These are phyloP conservation scores for Domatiomyces catenatus DNA, from an alignment of 2,329 filamentous ascomycete genomes.

Conservation along the genomic window DNA sequence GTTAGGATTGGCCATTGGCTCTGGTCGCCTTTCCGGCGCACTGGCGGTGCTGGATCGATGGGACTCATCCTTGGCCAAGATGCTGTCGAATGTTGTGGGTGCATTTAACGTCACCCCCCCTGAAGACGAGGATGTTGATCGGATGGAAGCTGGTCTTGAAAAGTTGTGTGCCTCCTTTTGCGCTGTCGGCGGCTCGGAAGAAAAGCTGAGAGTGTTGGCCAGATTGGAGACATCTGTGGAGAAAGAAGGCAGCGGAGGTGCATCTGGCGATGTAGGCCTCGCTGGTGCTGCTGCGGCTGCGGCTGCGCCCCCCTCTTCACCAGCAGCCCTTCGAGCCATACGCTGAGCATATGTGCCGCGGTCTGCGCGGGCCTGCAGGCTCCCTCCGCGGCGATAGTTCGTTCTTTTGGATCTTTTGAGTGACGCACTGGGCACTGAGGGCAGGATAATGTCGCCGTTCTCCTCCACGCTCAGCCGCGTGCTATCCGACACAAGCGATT, in stretches of 20 bases:
- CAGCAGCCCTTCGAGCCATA: constrained; percentile 34
- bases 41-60: constrained; percentile 20
- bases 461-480: constrained; percentile 41
- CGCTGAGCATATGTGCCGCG: constrained; percentile 62
- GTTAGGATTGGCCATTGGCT: constrained; percentile 41
- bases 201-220: constrained; percentile 33
- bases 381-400: constrained; percentile 75
- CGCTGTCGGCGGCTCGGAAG: constrained; percentile 1
- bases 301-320: constrained; percentile 18
- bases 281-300: constrained; percentile 4
- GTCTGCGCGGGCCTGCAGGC: constrained; percentile 53
- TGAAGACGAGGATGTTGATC: constrained; percentile 5
- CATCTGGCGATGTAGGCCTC: constrained; percentile 13
- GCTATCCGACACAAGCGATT: constrained; percentile 70
- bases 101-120: constrained; percentile 1
- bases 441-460: constrained; percentile 49
- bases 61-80: constrained; percentile 18
- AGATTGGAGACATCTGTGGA: constrained; percentile 25
- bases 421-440: constrained; percentile 57
- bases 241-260: constrained; percentile 20
- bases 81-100: constrained; percentile 19
- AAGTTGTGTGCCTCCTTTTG: constrained; percentile 15
- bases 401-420: constrained; percentile 82
- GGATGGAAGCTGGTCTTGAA: constrained; percentile 12
- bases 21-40: constrained; percentile 32